phyloP scores from a whole-genome alignment of 1,284 basidiomycete genomes.

The Hypsizygus ulmarius region DNA sequence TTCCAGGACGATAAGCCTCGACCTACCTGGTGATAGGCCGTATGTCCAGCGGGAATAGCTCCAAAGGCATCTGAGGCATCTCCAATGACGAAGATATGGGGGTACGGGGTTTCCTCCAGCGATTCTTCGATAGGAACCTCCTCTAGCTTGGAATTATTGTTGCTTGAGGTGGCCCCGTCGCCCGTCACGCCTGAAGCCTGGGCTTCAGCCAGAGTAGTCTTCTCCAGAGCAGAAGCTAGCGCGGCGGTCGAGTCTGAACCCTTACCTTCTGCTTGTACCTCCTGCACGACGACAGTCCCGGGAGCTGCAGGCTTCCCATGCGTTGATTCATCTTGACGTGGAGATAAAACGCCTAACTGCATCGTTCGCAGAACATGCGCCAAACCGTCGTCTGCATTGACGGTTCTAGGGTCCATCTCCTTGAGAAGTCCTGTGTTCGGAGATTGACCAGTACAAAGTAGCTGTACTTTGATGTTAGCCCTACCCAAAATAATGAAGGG shows the following conservation, averaged over 20 bases:
- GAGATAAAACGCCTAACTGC: constrained; percentile 44
- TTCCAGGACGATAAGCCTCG: too few species aligned
- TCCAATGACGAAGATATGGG: constrained; percentile 65
- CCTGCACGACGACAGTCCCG: constrained; percentile 16
- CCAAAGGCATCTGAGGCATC: constrained; percentile 71
- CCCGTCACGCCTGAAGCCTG: not conserved
- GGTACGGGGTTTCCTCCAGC: constrained; percentile 36
- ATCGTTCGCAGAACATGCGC: constrained; percentile 58
- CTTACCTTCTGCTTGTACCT: not conserved
- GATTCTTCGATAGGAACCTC: constrained; percentile 15
- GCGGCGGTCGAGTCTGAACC: not conserved
- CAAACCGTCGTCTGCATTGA: constrained; percentile 47
- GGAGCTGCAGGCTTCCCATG: constrained; percentile 17
- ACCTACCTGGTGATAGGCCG: constrained; percentile 56
- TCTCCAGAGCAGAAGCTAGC: constrained; percentile 18
- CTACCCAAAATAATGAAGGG: not conserved
- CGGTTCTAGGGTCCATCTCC: constrained; percentile 45
- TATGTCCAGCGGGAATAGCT: constrained; percentile 71
- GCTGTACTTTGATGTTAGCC: constrained; percentile 33
- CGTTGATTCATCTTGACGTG: not conserved
- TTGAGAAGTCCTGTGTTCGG: constrained; percentile 65
- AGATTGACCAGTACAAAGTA: constrained; percentile 74
- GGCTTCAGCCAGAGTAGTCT: constrained; percentile 16
- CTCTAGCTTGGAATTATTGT: not conserved
- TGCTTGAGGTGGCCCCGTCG: too few species aligned